Conservation (phyloP, 257 asterid genomes). For the Perilla frutescens region DNA sequence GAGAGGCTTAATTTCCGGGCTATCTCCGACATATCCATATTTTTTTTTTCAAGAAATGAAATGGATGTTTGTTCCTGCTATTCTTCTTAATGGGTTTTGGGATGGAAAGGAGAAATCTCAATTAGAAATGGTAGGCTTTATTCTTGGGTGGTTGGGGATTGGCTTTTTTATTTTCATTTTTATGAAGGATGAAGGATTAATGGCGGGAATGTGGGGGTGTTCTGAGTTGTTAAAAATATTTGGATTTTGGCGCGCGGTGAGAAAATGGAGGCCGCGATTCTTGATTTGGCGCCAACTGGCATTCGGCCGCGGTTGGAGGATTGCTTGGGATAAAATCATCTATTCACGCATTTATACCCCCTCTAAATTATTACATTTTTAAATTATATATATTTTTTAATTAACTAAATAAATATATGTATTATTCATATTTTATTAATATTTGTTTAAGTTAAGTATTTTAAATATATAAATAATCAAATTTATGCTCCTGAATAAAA, state of each 20-base stretch:
- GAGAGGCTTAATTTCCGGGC: constrained; percentile 73
- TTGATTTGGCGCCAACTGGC: constrained; percentile 49
- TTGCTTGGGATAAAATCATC: not conserved
- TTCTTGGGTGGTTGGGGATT: constrained; percentile 17
- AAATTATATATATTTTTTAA: too few species aligned
- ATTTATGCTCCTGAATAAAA: too few species aligned
- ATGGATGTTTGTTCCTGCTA: not conserved
- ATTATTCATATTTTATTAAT: too few species aligned
- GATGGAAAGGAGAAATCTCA: not conserved
- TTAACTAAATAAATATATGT: too few species aligned
- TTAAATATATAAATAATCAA: too few species aligned
- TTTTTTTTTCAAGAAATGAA: not conserved
- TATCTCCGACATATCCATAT: constrained; percentile 71
- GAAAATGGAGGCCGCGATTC: constrained; percentile 25
- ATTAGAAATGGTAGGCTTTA: not conserved
- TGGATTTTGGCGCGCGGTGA: constrained; percentile 52
- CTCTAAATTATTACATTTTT: too few species aligned
- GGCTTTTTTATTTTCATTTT: not conserved
- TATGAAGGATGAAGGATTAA: constrained; percentile 30
- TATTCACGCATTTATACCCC: too few species aligned
- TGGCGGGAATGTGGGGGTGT: constrained; percentile 61
- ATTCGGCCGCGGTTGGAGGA: not conserved
- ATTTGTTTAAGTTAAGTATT: too few species aligned
- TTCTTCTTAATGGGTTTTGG: not conserved
- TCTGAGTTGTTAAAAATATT: constrained; percentile 22